Base-by-base conservation (phyloP, 306 rosid genomes). In the Cicer chorassanicum region DNA sequence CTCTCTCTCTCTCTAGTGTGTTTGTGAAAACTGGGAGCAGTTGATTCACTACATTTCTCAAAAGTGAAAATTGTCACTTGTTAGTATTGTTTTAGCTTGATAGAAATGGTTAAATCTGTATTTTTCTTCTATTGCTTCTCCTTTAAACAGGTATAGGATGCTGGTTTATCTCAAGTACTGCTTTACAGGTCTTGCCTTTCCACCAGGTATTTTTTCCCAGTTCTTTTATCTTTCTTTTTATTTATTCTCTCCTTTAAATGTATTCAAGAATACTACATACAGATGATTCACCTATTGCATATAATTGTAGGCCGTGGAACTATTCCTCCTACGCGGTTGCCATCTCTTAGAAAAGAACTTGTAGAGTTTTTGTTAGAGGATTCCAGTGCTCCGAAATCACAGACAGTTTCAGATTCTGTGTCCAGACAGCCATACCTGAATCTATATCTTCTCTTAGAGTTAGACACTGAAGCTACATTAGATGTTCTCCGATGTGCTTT, bases 81-180 rank as follows among this genome's bases (percentile, higher is more conserved):
- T 81, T 29, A 39, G 63, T 65, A 69, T 80, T 72, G 15, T 54
- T n/a, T 81, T 40, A 76, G 53, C 55, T 42, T 60, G 45, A 84
- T 62, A 9, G 39, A 44, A 51, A 40, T 77, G 45, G 59, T 68
- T 77, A 57, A 70, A 53, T 68, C 46, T 78, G 34, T 67, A 50
- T 10, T 50, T 65, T 67, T 53, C 11, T 65, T 73, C 39, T 77
- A 80, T 55, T 75, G 57, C 6, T 55, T 75, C 29, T 72, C 51
- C 53, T 36, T 61, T 59, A 53, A 38, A 80, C 91, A 92, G 99
- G 85, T 94, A 92, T 65, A 84, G 96, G 86, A 90, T 89, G 87
- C 90, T 94, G 69, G 90, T 94, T 86, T 94, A 94, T 85, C 87
- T 94, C 78, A 94, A 90, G 83, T 94, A 94, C 86, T 91, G 98